Base-by-base conservation (phyloP, 768 basidiomycete genomes). In the Mycena alexandri region DNA sequence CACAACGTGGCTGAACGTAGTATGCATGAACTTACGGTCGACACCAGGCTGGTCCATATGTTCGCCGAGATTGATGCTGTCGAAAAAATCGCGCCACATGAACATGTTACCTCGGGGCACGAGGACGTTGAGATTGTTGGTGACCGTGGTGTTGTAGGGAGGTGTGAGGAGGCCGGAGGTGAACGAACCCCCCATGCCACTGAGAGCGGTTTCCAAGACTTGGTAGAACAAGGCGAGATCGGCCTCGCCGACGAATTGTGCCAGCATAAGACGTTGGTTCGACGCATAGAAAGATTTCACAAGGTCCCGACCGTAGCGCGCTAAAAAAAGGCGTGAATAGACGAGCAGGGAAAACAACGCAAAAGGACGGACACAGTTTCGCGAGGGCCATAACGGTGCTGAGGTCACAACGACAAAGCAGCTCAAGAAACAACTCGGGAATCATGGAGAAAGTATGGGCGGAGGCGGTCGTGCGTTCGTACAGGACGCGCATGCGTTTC, bases 81-180 rank as follows among this genome's bases (percentile, higher is more conserved):
- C 22, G 11, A 50, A 19, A 29, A 50, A 50, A 24, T 50, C 48
- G n/a, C 48, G 48, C 48, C 48, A 50, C 48, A 24, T 22, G 48
- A 24, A 50, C 48, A 50, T 50, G 25, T 24, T 8, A 24, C 48
- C 48, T 5, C 16, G 21, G 8, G 48, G 48, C 9, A 50, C 14
- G 21, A 50, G 13, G 22, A 50, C 10, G 16, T 50, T 24, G 22
- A 50, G 48, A 24, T 50, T 50, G 10, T 9, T 29, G 21, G 22
- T 22, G 22, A 21, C 22, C 13, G 8, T 6, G 10, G 22, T 21
- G 16, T 24, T 21, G 48, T 50, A 50, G 10, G 48, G 48, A 11
- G 24, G 12, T 11, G 48, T 50, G 48, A 50, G 48, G 10, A 50
- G 9, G 21, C 22, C 8, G 16, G 48, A 24, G 21, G n/a, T 19